Conservation (phyloP, 345 rosid species). For the Isatis tinctoria region DNA sequence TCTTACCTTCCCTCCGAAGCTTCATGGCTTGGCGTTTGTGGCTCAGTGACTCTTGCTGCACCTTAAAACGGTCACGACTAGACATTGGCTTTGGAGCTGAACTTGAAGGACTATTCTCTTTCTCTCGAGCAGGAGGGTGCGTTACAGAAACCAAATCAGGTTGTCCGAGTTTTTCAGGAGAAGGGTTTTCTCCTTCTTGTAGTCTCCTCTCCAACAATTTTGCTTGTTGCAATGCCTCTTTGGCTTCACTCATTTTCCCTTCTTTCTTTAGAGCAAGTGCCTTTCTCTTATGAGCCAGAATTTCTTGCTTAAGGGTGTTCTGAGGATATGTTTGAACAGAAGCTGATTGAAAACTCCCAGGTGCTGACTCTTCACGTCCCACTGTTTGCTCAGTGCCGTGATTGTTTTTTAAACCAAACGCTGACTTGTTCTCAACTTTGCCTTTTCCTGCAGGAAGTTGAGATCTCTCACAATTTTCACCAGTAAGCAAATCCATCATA, state of each 20-base stretch:
- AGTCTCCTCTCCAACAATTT: constrained; percentile 68
- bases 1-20: constrained; percentile 73
- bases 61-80: constrained; percentile 74
- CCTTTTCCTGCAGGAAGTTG: constrained; percentile 30
- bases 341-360: constrained; percentile 19
- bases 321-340: constrained; percentile 32
- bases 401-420: constrained; percentile 4
- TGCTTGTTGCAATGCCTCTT: constrained; percentile 71
- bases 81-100: constrained; percentile 57
- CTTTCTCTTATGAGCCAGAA: constrained; percentile 67
- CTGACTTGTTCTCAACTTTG: constrained; percentile 28
- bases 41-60: constrained; percentile 81
- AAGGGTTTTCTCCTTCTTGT: constrained; percentile 32
- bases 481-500: constrained; percentile 48
- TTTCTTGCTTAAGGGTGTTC: constrained; percentile 49
- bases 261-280: constrained; percentile 79
- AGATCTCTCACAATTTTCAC: constrained; percentile 30
- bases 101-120: constrained; percentile 42
- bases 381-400: constrained; percentile 13
- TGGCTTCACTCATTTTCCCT: constrained; percentile 79
- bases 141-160: constrained; percentile 14
- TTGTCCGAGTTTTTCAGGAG: constrained; percentile 27
- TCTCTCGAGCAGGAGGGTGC: constrained; percentile 33
- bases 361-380: constrained; percentile 18
- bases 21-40: constrained; percentile 90